Base-by-base conservation (phyloP, 2,329 filamentous ascomycete genomes). In the Cytospora paraplurivora region DNA sequence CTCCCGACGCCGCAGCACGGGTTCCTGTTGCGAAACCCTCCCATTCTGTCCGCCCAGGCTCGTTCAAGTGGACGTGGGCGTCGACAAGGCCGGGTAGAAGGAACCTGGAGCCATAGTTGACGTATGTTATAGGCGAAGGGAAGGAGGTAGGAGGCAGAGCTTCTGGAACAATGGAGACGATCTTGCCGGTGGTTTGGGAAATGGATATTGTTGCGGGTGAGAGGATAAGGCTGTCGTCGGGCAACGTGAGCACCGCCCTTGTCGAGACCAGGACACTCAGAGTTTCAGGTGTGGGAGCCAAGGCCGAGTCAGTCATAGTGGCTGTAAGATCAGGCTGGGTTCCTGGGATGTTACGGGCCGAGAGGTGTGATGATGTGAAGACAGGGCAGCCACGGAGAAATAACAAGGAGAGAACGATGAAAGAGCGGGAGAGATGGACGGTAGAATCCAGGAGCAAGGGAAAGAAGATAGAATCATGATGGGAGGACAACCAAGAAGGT, bases 21-120 rank as follows among this genome's bases (percentile, higher is more conserved):
- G 95, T 98, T 56, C 95, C 95, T 0, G 93, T 97, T 81, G 89
- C 91, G 81, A 99, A 99, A 12, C 95, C 95, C 74, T 99, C 95
- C 95, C 95, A 98, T 84, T 97, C 94, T 59, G 94, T 97, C 63
- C 95, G 86, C 50, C 95, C 95, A 0, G 95, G 95, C 78, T 99
- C 95, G 73, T 98, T 98, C 70, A 98, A 86, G 78, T 99, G 95
- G 44, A 99, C 95, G 75, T 99, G 95, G 41, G 95, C 94, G 75
- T 99, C 95, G 19, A 99, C 94, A 35, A 99, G 82, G 21, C 95
- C 95, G 0, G 95, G 95, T 38, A 98, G 83, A 47, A 99, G 81
- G 54, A 98, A 83, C 76, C 89, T 85, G 12, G 94, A 92, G 27
- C 90, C 92, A 78, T 97, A 88, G 80, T 99, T 89, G 69, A 86